phyloP scores from a whole-genome alignment of 1,284 basidiomycete species.

The Puccinia hordei region DNA sequence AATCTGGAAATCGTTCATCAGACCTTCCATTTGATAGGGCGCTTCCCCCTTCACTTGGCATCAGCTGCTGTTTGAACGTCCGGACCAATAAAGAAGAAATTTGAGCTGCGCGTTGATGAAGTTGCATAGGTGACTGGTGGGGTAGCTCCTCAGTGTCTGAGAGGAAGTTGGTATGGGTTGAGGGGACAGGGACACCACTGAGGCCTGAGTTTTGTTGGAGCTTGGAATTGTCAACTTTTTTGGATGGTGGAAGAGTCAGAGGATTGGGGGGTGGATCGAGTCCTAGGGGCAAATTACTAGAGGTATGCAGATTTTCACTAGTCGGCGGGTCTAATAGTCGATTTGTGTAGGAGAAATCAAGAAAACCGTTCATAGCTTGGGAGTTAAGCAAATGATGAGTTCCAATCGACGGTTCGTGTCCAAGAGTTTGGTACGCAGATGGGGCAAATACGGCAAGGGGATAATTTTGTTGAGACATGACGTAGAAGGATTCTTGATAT shows the following conservation, averaged over 20 bases:
- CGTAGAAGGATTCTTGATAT: conserved; percentile 72
- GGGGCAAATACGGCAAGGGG: conserved; percentile 72
- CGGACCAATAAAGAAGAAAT: conserved; percentile 42
- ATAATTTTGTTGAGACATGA: conserved; percentile 72
- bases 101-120: conserved; percentile 41
- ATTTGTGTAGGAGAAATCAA: conserved; percentile 19
- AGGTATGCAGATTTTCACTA: conserved; percentile 4
- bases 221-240: conserved; percentile 15
- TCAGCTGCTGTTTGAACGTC: conserved; percentile 39
- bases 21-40: conserved; percentile 7
- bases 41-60: conserved; percentile 8
- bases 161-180: conserved; percentile 17
- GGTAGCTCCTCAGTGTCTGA: not conserved
- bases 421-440: conserved; percentile 43
- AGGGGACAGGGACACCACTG: not conserved
- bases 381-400: conserved; percentile 47
- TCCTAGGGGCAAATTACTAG: conserved; percentile 18
- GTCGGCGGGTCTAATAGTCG: conserved; percentile 23
- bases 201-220: not conserved
- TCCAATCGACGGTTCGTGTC: conserved; percentile 22
- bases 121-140: conserved; percentile 19
- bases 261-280: conserved; percentile 39
- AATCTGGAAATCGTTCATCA: conserved; percentile 31
- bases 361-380: conserved; percentile 3
- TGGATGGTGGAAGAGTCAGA: conserved; percentile 21